Evolutionary conservation across 345 rosid genomes (phyloP).

Genomic region (Bretschneidera sinensis): DNA sequence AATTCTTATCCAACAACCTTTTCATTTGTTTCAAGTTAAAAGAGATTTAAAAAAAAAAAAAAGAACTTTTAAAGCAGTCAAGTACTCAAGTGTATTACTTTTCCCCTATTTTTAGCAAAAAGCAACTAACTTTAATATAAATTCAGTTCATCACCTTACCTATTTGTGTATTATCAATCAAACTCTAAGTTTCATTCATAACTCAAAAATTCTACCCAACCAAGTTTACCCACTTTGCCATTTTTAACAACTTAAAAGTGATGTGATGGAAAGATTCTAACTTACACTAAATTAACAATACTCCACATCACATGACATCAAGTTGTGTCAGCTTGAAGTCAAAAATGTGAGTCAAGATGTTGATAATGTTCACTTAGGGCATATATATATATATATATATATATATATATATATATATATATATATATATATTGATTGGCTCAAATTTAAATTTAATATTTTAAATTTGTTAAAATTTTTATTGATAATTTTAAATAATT

Average conservation of each 20-base stretch:
- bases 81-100: background rate
- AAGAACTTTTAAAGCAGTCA: background rate
- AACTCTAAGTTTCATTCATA: slow-evolving; percentile 6
- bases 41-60: background rate
- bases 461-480: no score
- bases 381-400: no score
- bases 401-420: no score
- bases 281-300: background rate
- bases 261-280: slow-evolving; percentile 2
- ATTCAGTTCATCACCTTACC: background rate
- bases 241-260: background rate
- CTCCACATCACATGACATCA: background rate
- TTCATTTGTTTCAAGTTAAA: no score
- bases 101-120: slow-evolving; percentile 11
- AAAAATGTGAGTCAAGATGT: background rate
- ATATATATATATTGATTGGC: no score
- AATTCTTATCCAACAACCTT: background rate
- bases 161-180: background rate
- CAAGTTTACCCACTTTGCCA: background rate
- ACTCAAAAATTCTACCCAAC: background rate
- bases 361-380: background rate
- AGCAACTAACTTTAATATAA: slow-evolving; percentile 6
- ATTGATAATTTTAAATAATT: no score
- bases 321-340: background rate
- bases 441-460: no score